Conservation (phyloP, 371 early-diverging fungal genomes). For the Batkoa obscura region DNA sequence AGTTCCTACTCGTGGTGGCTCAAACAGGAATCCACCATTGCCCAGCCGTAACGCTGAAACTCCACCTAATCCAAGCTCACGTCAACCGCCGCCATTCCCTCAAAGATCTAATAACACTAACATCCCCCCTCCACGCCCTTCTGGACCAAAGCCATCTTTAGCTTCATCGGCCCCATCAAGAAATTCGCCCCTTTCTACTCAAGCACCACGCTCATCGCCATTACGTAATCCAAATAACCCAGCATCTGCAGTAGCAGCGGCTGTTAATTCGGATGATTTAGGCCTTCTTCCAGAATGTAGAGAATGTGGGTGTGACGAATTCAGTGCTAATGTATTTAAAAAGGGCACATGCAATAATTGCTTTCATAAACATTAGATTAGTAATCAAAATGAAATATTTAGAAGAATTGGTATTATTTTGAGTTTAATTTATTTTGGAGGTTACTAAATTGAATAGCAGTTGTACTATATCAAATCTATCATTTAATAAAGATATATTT, state of each 20-base stretch:
- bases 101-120: neutral
- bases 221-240: neutral
- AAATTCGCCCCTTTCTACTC: neutral
- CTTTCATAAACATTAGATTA: conserved; percentile 33
- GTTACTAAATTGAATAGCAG: too few species aligned
- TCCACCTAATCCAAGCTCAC: neutral
- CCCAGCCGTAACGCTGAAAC: neutral
- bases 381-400: too few species aligned
- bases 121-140: conserved; percentile 2
- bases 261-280: neutral
- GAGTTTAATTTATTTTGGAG: too few species aligned
- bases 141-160: neutral
- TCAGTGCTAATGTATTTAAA: conserved; percentile 42
- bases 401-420: too few species aligned
- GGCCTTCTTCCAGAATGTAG: conserved; percentile 9
- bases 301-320: conserved; percentile 49
- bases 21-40: neutral
- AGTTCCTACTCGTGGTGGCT: neutral
- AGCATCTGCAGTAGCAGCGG: neutral
- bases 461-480: too few species aligned
- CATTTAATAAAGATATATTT: too few species aligned
- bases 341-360: conserved; percentile 42
- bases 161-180: neutral
- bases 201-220: neutral
- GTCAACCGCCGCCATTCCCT: neutral